Evolutionary conservation across 768 basidiomycete species (phyloP).

Genomic region (Suillus tomentosus): DNA sequence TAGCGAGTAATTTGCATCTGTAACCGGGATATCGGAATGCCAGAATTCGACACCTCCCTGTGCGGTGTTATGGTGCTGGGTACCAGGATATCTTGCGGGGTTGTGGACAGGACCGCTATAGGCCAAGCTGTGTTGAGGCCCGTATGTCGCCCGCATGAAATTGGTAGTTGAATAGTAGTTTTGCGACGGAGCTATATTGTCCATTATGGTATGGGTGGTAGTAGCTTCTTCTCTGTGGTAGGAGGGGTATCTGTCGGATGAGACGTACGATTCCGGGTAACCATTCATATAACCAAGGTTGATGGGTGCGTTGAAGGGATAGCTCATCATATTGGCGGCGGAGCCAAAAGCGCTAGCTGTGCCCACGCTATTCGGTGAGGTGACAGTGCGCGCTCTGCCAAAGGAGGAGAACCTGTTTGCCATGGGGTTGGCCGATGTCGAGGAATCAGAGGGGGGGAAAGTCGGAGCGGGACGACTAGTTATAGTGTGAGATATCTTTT

Average conservation of each 20-base stretch:
- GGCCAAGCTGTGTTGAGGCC: background rate
- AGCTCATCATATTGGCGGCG: background rate
- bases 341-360: background rate
- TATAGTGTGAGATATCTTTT: background rate
- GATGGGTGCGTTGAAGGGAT: background rate
- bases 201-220: no score
- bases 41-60: no score
- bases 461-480: background rate
- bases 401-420: background rate
- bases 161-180: background rate
- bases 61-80: no score
- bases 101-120: no score
- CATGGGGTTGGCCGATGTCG: no score
- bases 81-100: no score
- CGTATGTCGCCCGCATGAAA: background rate
- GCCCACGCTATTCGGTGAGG: background rate
- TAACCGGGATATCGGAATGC: no score
- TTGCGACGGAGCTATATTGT: background rate
- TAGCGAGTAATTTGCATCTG: background rate
- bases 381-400: no score
- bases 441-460: background rate
- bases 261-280: no score
- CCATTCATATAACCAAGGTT: no score
- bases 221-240: background rate
- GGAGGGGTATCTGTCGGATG: no score